phyloP scores from a whole-genome alignment of 371 early-diverging fungal genomes.

The Rhizopus stolonifer region DNA sequence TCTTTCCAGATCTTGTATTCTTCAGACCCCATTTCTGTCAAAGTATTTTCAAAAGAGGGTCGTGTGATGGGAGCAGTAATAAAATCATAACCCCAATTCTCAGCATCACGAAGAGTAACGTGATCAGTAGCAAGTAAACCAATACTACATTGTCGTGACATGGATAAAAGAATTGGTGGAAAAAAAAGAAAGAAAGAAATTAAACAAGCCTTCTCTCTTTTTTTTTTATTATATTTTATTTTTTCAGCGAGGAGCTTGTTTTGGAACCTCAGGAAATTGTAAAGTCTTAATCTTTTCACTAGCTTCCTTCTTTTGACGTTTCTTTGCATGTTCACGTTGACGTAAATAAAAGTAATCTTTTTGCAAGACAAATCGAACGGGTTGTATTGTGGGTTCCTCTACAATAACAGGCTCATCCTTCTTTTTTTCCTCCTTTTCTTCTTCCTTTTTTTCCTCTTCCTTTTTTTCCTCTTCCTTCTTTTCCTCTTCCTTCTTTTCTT shows the following conservation, averaged over 20 bases:
- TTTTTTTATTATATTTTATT: background rate
- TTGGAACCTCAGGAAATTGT: slow-evolving; percentile 59
- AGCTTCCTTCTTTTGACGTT: slow-evolving; percentile 44
- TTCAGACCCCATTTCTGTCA: slow-evolving; percentile 19
- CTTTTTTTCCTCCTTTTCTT: slow-evolving; percentile 8
- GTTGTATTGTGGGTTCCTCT: slow-evolving; percentile 7
- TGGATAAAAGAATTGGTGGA: background rate
- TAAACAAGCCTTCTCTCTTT: background rate
- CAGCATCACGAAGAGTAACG: slow-evolving; percentile 24
- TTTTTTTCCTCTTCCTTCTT: slow-evolving; percentile 19
- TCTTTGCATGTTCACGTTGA: slow-evolving; percentile 49
- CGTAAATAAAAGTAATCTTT: slow-evolving; percentile 58
- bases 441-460: slow-evolving; percentile 14
- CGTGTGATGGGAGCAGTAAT: slow-evolving; percentile 59
- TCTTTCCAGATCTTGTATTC: slow-evolving; percentile 35
- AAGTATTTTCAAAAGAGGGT: slow-evolving; percentile 50
- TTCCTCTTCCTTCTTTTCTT: slow-evolving; percentile 23
- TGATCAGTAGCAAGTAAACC: slow-evolving; percentile 36
- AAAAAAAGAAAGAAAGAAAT: too few relatives aligned
- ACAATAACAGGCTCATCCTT: slow-evolving; percentile 1
- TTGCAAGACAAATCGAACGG: slow-evolving; percentile 50
- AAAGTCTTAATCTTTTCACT: slow-evolving; percentile 39
- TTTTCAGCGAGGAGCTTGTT: slow-evolving; percentile 3
- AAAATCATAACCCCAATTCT: slow-evolving; percentile 55
- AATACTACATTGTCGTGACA: slow-evolving; percentile 32